Base-by-base conservation (phyloP, 202 grass and related monocot genomes). In the Digitaria exilis region DNA sequence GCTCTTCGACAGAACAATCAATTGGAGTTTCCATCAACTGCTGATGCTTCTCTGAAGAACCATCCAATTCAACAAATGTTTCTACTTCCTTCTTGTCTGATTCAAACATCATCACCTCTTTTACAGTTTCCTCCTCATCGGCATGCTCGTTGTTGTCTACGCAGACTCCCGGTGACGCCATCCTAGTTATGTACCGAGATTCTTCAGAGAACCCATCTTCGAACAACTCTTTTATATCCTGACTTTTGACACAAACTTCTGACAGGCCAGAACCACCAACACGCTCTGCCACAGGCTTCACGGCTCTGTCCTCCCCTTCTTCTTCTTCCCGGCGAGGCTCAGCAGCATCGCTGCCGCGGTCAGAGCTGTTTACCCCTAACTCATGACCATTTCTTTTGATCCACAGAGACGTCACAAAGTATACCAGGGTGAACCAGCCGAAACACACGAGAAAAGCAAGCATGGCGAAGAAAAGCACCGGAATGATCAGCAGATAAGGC, bases 361-460 rank as follows among this genome's bases (percentile, higher is more conserved):
- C 19, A 3, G 21, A 0, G 49, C 49, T 18, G 29, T 49, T 81
- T 16, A 50, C 10, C 13, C 17, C 31, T 13, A 7, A 14, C 17
- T 22, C 79, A 19, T 22, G 12, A 1, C 29, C 5, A 2, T 5
- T 61, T 46, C 30, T 19, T 39, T 82, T 52, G 19, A 37, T 54
- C 61, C 39, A 45, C 9, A 88, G 15, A 7, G 61, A 75, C 2
- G 42, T 57, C 17, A 75, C 31, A 25, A 80, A 50, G 21, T 88
- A 80, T 61, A 80, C 52, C 51, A 88, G 49, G 69, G 87, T 88
- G 76, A 84, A 80, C 60, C 81, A 88, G 42, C 78, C 42, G 31
- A 88, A 84, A 13, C 32, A 84, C 19, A 68, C 76, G 30, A 84
- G 43, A 16, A 84, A 84, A 25, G 62, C 60, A 45, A 84, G 14